These are phyloP conservation scores for Grammothele lineata DNA, from an alignment of 768 basidiomycete species.

Conservation along the genomic window DNA sequence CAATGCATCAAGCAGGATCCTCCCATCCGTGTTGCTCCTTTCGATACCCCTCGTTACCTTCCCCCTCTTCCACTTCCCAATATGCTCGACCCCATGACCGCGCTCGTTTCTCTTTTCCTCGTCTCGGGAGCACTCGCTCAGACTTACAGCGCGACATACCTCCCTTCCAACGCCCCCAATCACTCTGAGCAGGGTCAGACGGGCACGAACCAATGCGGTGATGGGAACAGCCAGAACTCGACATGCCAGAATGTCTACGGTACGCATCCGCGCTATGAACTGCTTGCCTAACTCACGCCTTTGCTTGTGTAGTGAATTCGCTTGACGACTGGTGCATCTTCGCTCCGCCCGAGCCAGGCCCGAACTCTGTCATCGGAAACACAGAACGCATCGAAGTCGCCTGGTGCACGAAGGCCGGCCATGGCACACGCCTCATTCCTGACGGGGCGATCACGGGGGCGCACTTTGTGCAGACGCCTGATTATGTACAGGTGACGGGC, in stretches of 20 bases:
- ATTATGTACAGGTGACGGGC: conserved; percentile 70
- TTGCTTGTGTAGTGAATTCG: conserved; percentile 43
- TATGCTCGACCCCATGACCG: no score
- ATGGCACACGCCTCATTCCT: conserved; percentile 67
- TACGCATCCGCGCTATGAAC: conserved; percentile 25
- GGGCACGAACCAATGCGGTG: conserved; percentile 65
- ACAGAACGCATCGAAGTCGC: conserved; percentile 55
- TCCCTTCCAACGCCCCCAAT: conserved; percentile 44
- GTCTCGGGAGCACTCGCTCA: conserved; percentile 22
- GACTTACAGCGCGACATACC: conserved; percentile 43
- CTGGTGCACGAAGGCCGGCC: conserved; percentile 51
- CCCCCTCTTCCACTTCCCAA: no score
- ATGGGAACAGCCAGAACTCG: conserved; percentile 48
- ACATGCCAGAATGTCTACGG: conserved; percentile 65
- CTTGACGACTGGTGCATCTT: conserved; percentile 55
- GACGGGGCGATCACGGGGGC: conserved; percentile 65
- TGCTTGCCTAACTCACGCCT: neutral
- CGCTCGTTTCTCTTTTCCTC: conserved; percentile 12
- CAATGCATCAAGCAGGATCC: no score
- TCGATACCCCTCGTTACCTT: no score
- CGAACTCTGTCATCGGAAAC: conserved; percentile 51
- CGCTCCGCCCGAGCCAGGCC: conserved; percentile 46
- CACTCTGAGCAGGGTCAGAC: conserved; percentile 54
- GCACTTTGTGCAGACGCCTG: conserved; percentile 69
- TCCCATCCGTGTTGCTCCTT: no score